These are phyloP conservation scores for Pythium aquatile DNA, from an alignment of 352 stramenopile species.

Conservation along the genomic window DNA sequence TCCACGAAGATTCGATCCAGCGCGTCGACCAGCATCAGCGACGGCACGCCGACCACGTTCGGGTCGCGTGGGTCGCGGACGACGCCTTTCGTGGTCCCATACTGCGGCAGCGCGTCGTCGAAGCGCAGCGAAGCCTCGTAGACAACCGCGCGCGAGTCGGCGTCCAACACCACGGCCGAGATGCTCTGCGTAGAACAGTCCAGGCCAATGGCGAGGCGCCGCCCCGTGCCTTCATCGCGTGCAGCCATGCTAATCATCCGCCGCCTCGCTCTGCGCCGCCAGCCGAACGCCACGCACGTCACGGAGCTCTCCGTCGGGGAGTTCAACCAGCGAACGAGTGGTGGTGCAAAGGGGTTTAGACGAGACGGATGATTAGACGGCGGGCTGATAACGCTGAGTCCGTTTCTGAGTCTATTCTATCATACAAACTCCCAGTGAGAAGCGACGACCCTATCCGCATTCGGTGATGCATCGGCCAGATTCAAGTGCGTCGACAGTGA, in stretches of 20 bases:
- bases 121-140: constrained; percentile 69
- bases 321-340: constrained; percentile 8
- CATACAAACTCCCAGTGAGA: constrained; percentile 12
- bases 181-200: constrained; percentile 89
- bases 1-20: constrained; percentile 65
- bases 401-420: constrained; percentile 5
- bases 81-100: constrained; percentile 68
- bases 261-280: background rate
- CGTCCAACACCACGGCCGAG: constrained; percentile 60
- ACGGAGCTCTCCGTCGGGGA: background rate
- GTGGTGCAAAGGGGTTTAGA: constrained; percentile 13
- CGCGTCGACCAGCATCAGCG: constrained; percentile 78
- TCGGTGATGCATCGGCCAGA: constrained; percentile 14
- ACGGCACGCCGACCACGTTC: constrained; percentile 57
- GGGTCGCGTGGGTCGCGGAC: constrained; percentile 36
- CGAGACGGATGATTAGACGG: constrained; percentile 24
- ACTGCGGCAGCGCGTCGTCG: constrained; percentile 60
- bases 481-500: constrained; percentile 24
- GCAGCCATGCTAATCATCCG: constrained; percentile 3
- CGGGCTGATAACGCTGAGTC: constrained; percentile 21
- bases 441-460: background rate
- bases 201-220: constrained; percentile 41
- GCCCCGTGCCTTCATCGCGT: background rate
- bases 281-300: constrained; percentile 1
- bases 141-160: constrained; percentile 33